Conservation (phyloP, 2,329 filamentous ascomycete genomes). For the Fusarium dimerum region DNA sequence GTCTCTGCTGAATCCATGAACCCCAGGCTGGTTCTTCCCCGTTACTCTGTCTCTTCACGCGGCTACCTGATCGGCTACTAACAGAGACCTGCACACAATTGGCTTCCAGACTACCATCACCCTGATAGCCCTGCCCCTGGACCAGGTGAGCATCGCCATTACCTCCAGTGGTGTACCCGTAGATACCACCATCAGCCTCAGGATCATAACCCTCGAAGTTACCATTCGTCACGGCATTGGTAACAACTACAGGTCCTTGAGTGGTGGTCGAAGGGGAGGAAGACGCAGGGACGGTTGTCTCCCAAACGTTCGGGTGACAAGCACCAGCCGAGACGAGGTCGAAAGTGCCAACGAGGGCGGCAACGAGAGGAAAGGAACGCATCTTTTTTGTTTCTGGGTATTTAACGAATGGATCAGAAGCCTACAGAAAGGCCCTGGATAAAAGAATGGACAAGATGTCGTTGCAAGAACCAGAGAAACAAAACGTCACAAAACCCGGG, state of each 20-base stretch:
- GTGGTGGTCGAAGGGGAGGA: constrained; percentile 9
- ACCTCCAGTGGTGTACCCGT: constrained; percentile 14
- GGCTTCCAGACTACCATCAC: constrained; percentile 12
- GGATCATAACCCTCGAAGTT: constrained; percentile 24
- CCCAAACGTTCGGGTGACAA: not conserved
- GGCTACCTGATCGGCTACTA: not conserved
- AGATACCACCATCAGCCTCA: constrained; percentile 17
- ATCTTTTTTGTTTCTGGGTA: not conserved
- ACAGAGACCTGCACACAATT: constrained; percentile 19
- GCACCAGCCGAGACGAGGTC: not conserved
- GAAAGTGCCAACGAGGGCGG: not conserved
- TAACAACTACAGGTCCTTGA: constrained; percentile 2
- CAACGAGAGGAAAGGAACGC: not conserved
- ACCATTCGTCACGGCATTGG: constrained; percentile 19
- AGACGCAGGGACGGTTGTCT: not conserved
- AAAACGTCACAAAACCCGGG: not conserved
- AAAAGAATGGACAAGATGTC: not conserved
- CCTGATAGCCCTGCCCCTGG: constrained; percentile 16
- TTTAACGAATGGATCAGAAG: not conserved
- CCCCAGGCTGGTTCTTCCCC: constrained; percentile 2
- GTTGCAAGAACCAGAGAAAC: not conserved
- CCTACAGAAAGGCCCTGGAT: not conserved
- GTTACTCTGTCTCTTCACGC: constrained; percentile 1
- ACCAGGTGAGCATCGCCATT: constrained; percentile 14
- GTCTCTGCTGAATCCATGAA: constrained; percentile 20